phyloP scores from a whole-genome alignment of 441 rosid species.

The Cnidoscolus chayamansa region DNA sequence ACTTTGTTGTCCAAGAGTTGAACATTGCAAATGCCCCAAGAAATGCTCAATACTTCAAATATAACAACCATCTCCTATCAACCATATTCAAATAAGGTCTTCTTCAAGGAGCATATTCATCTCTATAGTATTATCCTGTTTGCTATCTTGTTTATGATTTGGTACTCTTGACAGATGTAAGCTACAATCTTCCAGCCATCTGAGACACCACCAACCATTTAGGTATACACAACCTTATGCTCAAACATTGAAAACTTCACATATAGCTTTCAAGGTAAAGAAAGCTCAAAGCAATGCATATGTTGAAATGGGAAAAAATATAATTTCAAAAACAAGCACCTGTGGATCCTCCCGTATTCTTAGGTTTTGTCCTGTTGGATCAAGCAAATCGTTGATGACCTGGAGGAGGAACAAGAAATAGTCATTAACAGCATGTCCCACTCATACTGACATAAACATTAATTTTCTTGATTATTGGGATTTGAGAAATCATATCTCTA shows the following conservation, averaged over 20 bases:
- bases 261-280: neutral
- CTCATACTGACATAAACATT: constrained; percentile 9
- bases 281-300: neutral
- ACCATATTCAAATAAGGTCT: neutral
- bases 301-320: neutral
- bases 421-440: constrained; percentile 8
- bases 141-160: neutral
- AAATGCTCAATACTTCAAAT: neutral
- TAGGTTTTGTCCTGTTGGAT: constrained; percentile 64
- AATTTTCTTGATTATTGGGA: constrained; percentile 8
- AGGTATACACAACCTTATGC: neutral
- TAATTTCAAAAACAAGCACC: constrained; percentile 31
- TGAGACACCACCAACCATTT: neutral
- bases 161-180: neutral
- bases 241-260: neutral
- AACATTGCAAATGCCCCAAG: too few species aligned
- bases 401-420: constrained; percentile 23
- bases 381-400: constrained; percentile 72
- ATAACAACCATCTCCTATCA: neutral
- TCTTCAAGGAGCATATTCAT: neutral
- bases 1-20: neutral
- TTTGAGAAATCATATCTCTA: neutral
- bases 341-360: constrained; percentile 64
- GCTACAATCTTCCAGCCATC: neutral
- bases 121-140: neutral